These are phyloP conservation scores for Saccharomyces hybrid DNA, from an alignment of 1,139 yeast genomes.

Conservation along the genomic window DNA sequence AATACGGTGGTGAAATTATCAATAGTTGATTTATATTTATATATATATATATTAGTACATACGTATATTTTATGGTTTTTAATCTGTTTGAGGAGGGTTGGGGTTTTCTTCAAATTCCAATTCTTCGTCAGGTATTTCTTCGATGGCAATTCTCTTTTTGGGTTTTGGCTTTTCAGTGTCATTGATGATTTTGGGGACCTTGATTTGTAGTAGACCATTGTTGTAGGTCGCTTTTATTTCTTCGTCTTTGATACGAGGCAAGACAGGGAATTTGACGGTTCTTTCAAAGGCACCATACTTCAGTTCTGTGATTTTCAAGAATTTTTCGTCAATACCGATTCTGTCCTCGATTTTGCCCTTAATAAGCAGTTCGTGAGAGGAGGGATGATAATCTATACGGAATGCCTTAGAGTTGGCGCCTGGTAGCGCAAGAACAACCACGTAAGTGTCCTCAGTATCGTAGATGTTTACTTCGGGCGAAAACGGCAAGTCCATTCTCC, in stretches of 20 bases:
- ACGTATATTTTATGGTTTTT: too few relatives aligned
- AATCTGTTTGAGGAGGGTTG: constrained; percentile 13
- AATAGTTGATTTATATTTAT: too few relatives aligned
- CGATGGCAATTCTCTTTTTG: constrained; percentile 37
- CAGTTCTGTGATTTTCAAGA: constrained; percentile 39
- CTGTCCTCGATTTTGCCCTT: constrained; percentile 41
- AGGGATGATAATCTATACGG: constrained; percentile 49
- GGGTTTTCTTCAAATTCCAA: constrained; percentile 32
- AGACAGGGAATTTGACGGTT: constrained; percentile 44
- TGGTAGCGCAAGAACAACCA: constrained; percentile 44
- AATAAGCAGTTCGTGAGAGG: constrained; percentile 42
- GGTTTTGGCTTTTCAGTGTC: constrained; percentile 30
- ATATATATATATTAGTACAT: too few relatives aligned
- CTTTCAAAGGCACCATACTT: constrained; percentile 49
- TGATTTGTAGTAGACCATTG: constrained; percentile 45
- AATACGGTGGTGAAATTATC: too few relatives aligned
- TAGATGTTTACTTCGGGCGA: constrained; percentile 52
- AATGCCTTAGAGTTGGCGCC: constrained; percentile 47
- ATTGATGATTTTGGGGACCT: constrained; percentile 39
- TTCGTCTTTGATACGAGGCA: constrained; percentile 45
- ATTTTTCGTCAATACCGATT: constrained; percentile 30
- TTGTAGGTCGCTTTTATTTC: constrained; percentile 44
- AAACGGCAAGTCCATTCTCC: constrained; percentile 38
- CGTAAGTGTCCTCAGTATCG: constrained; percentile 39
- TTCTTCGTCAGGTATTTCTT: constrained; percentile 39